Evolutionary conservation across 192 early-diverging fungal species (phyloP).

Genomic region (Coemansia sp.): DNA sequence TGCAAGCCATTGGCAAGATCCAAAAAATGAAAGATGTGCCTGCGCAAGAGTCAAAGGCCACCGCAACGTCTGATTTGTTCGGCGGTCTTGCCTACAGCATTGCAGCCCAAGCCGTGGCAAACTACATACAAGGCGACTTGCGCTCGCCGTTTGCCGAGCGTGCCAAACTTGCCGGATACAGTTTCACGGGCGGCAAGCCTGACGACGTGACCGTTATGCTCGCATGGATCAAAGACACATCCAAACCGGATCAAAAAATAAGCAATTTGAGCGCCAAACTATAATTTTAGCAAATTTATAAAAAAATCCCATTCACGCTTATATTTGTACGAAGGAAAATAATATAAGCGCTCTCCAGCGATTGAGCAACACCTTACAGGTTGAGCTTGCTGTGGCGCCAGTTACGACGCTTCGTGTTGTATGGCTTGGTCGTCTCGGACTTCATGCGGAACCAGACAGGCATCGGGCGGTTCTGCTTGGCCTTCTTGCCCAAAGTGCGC

Average conservation of each 20-base stretch:
- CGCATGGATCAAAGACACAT: constrained; percentile 45
- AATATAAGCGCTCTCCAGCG: background rate
- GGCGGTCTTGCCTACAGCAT: constrained; percentile 49
- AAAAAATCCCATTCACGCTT: background rate
- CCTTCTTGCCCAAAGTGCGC: constrained; percentile 97
- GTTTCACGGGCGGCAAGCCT: constrained; percentile 48
- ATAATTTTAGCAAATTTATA: constrained; percentile 1
- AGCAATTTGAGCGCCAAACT: constrained; percentile 27
- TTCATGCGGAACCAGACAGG: constrained; percentile 97
- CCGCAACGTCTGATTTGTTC: constrained; percentile 30
- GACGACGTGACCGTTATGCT: constrained; percentile 53
- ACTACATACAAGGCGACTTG: constrained; percentile 45
- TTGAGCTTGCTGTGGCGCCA: constrained; percentile 99
- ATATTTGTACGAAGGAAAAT: background rate
- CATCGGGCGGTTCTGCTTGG: constrained; percentile 97
- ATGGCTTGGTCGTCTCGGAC: constrained; percentile 92
- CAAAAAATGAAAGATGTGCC: background rate
- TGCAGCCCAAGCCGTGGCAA: constrained; percentile 45
- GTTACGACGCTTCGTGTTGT: constrained; percentile 99
- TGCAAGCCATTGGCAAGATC: constrained; percentile 37
- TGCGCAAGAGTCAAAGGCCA: background rate
- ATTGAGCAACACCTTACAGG: constrained; percentile 63
- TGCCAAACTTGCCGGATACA: constrained; percentile 48
- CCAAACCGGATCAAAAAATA: constrained; percentile 15
- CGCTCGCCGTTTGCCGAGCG: constrained; percentile 54